Percentiles rank a stretch among this genome's conserved stretches.
Conservation (phyloP, 164 flowering plant genomes). For the Pachysandra terminalis region DNA sequence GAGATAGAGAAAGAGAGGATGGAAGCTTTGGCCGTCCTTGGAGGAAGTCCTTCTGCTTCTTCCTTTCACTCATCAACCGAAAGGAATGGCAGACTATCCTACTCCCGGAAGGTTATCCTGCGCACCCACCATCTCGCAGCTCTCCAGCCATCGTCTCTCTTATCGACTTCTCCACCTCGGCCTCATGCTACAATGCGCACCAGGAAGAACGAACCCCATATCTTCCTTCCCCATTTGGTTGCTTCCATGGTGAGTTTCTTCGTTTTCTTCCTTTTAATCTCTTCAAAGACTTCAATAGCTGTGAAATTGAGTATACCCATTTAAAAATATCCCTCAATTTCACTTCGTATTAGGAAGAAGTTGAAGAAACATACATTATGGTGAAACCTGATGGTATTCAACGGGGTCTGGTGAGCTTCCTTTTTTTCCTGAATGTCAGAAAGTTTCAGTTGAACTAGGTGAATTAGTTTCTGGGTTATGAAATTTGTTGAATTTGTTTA, state of each 20-base stretch:
- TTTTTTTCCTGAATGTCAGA: not conserved
- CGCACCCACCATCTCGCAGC: constrained; percentile 40
- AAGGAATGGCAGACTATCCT: constrained; percentile 14
- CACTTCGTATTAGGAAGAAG: constrained; percentile 43
- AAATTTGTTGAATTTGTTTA: constrained; percentile 6
- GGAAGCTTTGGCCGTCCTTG: constrained; percentile 32
- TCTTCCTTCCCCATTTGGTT: constrained; percentile 85
- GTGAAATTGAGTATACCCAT: not conserved
- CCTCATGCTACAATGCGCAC: constrained; percentile 25
- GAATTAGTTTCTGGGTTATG: not conserved
- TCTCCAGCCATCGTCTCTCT: constrained; percentile 37
- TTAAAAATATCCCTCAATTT: not conserved
- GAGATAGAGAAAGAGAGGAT: constrained; percentile 15
- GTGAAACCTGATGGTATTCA: constrained; percentile 97
- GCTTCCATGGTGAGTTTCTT: constrained; percentile 58
- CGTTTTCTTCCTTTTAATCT: constrained; percentile 9
- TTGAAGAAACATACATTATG: constrained; percentile 90
- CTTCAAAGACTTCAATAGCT: not conserved
- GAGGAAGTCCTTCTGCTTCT: constrained; percentile 19
- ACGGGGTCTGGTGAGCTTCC: constrained; percentile 75
- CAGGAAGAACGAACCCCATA: constrained; percentile 36
- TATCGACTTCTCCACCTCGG: constrained; percentile 25
- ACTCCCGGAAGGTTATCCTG: constrained; percentile 20
- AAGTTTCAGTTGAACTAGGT: not conserved
- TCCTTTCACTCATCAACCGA: constrained; percentile 14